Evolutionary conservation across 352 stramenopile species (phyloP), one percentile per base, ranked within the genome.

Genomic region (Globisporangium nodosum): DNA sequence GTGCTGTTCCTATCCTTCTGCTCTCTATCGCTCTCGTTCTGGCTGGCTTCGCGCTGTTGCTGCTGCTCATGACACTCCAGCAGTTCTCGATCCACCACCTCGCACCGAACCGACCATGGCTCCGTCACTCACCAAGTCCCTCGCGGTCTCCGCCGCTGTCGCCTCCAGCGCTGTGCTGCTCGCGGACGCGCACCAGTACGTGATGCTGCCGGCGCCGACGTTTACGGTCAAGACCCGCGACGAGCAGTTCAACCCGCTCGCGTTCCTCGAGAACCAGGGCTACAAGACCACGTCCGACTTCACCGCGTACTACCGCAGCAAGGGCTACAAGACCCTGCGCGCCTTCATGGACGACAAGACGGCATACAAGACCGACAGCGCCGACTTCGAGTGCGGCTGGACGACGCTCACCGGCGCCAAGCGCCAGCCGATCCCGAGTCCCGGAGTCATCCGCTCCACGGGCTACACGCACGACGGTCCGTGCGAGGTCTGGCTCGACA

Each of bases 391-490:
- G 45, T 78, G 70, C 37, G 70, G 70, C 9, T 67, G 69, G 56
- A 76, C 70, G 13, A 63, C 68, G 18, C 46, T 54, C 20, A 48
- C 59, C 18, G 69, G 69, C 37, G 37, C 37, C 53, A 55, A 47
- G 39, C 49, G 60, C 54, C 66, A 83, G 53, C 42, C 56, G 21
- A 79, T 79, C 58, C 66, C 62, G 9, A 63, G 49, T 0, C 3
- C 35, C 13, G 7, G 49, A 35, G 49, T 37, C 39, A 64, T 78
- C 58, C 69, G 67, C 21, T 74, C 69, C 2, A 80, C 71, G 24
- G 76, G 76, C 9, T 86, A 86, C 69, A 81, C 56, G 35, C 69
- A 80, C 54, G 69, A 77, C 30, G 71, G 69, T 3, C 69, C 71
- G 39, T 80, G 71, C 53, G 71, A 80, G 40, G 60, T 78, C 24